These are phyloP conservation scores for Agroathelia rolfsii DNA, from an alignment of 1,284 basidiomycete species.

Conservation along the genomic window DNA sequence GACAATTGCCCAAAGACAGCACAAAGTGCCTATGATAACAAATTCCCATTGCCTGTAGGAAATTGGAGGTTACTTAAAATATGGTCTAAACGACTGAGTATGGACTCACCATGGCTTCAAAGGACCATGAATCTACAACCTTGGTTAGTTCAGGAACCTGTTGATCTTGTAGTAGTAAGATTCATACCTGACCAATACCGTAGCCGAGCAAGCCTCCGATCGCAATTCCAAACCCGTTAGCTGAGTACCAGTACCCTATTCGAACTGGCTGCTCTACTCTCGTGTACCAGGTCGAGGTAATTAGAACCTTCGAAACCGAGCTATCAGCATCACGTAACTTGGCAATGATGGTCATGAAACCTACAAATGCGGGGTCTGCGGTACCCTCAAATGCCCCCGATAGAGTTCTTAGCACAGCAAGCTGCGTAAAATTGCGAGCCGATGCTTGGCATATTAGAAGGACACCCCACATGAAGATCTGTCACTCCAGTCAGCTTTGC, in stretches of 20 bases:
- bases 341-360: too few species aligned
- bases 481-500: not conserved
- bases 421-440: slow-evolving; percentile 27
- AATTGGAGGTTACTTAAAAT: too few species aligned
- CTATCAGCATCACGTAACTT: too few species aligned
- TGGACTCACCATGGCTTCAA: too few species aligned
- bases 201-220: slow-evolving; percentile 16
- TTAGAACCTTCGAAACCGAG: too few species aligned
- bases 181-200: slow-evolving; percentile 4
- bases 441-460: slow-evolving; percentile 34
- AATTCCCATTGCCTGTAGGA: too few species aligned
- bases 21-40: slow-evolving; percentile 19
- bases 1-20: slow-evolving; percentile 13
- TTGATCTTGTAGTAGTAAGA: not conserved
- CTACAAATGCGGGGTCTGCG: too few species aligned
- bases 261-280: slow-evolving; percentile 26
- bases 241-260: slow-evolving; percentile 21
- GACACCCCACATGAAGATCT: slow-evolving; percentile 34
- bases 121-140: too few species aligned
- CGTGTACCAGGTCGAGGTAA: slow-evolving; percentile 30
- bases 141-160: too few species aligned
- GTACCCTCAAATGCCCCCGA: slow-evolving; percentile 34
- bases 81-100: too few species aligned
- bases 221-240: slow-evolving; percentile 17
- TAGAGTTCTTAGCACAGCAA: slow-evolving; percentile 31